Base-by-base conservation (phyloP, 225 moss, liverwort and hornwort species). In the Pseudoscleropodium purum region DNA sequence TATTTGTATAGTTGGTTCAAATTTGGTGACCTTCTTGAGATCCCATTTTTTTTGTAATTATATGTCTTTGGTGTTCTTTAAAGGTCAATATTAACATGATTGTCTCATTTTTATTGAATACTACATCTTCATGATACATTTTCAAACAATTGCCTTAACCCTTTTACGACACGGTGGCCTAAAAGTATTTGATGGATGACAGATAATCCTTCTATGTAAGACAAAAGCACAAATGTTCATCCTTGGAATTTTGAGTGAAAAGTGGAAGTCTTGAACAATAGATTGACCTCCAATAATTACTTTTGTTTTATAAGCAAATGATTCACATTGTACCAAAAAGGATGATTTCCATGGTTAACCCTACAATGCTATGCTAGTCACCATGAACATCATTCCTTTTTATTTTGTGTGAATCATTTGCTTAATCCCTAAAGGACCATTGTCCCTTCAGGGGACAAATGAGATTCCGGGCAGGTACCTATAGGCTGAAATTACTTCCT, bases 81-180 rank as follows among this genome's bases (percentile, higher is more conserved):
- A 43, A 1, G 16, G 3, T 73, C 4, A 17, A 43, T 43, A 3
- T 27, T 73, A 5, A 17, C 10, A 45, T 45, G 30, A 13, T 52
- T 15, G 15, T 47, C 6, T 74, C 18, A 30, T 74, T 30, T 29
- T 47, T 27, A 73, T 43, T 43, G 43, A 41, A 73, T 29, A 10
- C 2, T 3, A 45, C 29, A 45, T 74, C 74, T 45, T 75, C 6
- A 47, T 47, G 4, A 75, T 75, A 75, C 11, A 74, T 47, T 47
- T 75, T 30, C 18, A 45, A 45, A 10, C 6, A 47, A 47, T 18
- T 47, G 11, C 6, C 4, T 41, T 41, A 24, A 13, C 0, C 2
- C 0, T 13, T 7, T 69, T 39, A 39, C 9, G n/a, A 10, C 1
- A 1, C 1, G 1, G 1, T 0, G 0, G 4, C 7, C 39, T 24